Conservation (phyloP, 1,139 yeast genomes). For the Debaryomyces sp. region DNA sequence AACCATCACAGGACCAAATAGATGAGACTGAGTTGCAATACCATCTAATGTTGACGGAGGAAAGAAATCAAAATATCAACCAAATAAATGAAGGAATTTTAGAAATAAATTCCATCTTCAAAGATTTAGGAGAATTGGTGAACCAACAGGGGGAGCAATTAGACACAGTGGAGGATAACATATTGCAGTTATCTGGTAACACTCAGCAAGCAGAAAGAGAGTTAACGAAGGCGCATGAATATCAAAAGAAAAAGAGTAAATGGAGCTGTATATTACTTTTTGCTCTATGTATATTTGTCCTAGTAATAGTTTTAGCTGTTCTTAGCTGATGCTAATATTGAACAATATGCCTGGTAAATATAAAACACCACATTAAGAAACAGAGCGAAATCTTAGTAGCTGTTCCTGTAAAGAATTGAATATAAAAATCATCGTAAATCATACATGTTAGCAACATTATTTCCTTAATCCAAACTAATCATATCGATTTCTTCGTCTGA, state of each 20-base stretch:
- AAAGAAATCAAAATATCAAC: constrained; percentile 71
- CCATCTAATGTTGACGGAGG: constrained; percentile 68
- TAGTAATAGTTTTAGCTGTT: constrained; percentile 42
- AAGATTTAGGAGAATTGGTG: constrained; percentile 76
- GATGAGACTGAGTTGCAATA: constrained; percentile 71
- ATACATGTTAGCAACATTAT: not conserved
- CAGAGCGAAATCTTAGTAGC: not conserved
- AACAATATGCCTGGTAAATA: not conserved
- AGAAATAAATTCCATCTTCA: constrained; percentile 83
- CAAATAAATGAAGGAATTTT: constrained; percentile 76
- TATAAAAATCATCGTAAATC: not conserved
- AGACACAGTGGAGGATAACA: constrained; percentile 80
- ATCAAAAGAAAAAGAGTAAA: constrained; percentile 68
- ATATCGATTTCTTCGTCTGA: constrained; percentile 16
- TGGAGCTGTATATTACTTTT: constrained; percentile 72
- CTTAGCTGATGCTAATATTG: constrained; percentile 26
- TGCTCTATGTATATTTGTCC: constrained; percentile 40
- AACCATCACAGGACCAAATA: constrained; percentile 41
- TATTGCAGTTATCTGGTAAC: constrained; percentile 64
- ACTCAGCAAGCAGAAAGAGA: constrained; percentile 74
- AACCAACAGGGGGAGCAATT: constrained; percentile 83
- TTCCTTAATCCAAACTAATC: constrained; percentile 17
- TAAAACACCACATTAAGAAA: not conserved
- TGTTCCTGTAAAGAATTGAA: not conserved
- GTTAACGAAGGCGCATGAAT: constrained; percentile 70